Conservation (phyloP, 2,329 filamentous ascomycete species). For the Fusarium sp. region DNA sequence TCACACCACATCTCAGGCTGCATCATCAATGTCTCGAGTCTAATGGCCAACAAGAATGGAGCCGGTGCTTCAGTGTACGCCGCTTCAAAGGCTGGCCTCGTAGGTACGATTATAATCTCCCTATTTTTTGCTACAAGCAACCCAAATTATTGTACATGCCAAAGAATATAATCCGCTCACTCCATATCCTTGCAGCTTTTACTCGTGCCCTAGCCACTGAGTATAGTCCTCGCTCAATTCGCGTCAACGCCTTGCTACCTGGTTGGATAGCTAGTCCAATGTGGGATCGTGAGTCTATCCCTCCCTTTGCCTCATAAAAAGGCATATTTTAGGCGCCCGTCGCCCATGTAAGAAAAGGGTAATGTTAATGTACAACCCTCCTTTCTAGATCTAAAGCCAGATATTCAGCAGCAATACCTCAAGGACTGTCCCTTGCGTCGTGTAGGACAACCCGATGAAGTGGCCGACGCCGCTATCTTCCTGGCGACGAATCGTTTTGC, state of each 20-base stretch:
- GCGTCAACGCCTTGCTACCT: slow-evolving; percentile 84
- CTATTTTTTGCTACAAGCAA: slow-evolving; percentile 32
- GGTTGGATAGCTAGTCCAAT: slow-evolving; percentile 87
- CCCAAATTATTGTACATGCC: slow-evolving; percentile 41
- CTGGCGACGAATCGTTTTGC: slow-evolving; percentile 83
- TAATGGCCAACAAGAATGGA: slow-evolving; percentile 77
- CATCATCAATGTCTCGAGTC: slow-evolving; percentile 85
- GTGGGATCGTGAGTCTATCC: slow-evolving; percentile 71
- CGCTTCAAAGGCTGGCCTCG: slow-evolving; percentile 82
- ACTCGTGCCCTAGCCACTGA: slow-evolving; percentile 75
- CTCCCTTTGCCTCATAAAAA: slow-evolving; percentile 25
- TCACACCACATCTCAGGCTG: slow-evolving; percentile 58
- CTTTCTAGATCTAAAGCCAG: slow-evolving; percentile 53
- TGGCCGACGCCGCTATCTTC: slow-evolving; percentile 86
- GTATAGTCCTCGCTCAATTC: slow-evolving; percentile 69
- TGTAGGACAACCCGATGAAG: slow-evolving; percentile 75
- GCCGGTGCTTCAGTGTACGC: slow-evolving; percentile 79
- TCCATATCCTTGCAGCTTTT: slow-evolving; percentile 62
- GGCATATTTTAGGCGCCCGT: slow-evolving; percentile 18
- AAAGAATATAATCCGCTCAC: slow-evolving; percentile 30
- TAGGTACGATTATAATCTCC: slow-evolving; percentile 63
- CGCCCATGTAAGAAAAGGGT: slow-evolving; percentile 30
- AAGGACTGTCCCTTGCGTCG: slow-evolving; percentile 72
- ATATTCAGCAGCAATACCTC: slow-evolving; percentile 55
- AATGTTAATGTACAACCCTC: slow-evolving; percentile 56